These are phyloP conservation scores for Amylocystis lapponica DNA, from an alignment of 768 basidiomycete genomes.

Conservation along the genomic window DNA sequence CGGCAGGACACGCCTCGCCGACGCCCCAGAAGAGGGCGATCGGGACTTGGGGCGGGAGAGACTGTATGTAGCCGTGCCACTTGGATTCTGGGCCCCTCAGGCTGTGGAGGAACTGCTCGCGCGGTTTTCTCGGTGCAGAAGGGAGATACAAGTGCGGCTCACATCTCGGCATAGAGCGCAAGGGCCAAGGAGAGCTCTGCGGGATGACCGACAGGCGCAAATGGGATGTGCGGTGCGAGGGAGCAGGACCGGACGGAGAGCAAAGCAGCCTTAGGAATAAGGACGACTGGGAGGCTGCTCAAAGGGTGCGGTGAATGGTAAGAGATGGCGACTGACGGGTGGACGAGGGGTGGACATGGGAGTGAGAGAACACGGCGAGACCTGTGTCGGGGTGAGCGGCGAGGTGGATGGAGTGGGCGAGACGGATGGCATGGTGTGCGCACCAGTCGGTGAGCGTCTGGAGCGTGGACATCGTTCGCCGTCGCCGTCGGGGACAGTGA, in stretches of 20 bases:
- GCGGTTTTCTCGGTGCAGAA: not conserved
- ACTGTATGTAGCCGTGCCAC: conserved; percentile 65
- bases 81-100: conserved; percentile 42
- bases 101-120: conserved; percentile 30
- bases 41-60: conserved; percentile 50
- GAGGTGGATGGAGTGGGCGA: too few relatives aligned
- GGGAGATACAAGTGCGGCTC: conserved; percentile 21
- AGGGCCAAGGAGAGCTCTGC: conserved; percentile 58
- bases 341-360: too few relatives aligned
- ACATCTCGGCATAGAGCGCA: conserved; percentile 65
- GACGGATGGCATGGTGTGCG: too few relatives aligned
- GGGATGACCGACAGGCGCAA: conserved; percentile 46
- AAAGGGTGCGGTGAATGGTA: too few relatives aligned
- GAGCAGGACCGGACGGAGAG: conserved; percentile 56
- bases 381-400: too few relatives aligned
- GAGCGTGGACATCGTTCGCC: too few relatives aligned
- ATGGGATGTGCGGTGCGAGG: conserved; percentile 28
- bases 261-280: conserved; percentile 56
- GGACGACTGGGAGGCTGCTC: conserved; percentile 42
- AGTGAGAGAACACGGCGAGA: too few relatives aligned
- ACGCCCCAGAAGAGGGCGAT: conserved; percentile 59
- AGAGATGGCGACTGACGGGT: too few relatives aligned
- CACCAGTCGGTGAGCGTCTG: too few relatives aligned
- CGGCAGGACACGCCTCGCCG: conserved; percentile 12
- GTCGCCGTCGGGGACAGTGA: too few relatives aligned